Base-by-base conservation (phyloP, 2,329 filamentous ascomycete species). In the Colletotrichum eremochloae region DNA sequence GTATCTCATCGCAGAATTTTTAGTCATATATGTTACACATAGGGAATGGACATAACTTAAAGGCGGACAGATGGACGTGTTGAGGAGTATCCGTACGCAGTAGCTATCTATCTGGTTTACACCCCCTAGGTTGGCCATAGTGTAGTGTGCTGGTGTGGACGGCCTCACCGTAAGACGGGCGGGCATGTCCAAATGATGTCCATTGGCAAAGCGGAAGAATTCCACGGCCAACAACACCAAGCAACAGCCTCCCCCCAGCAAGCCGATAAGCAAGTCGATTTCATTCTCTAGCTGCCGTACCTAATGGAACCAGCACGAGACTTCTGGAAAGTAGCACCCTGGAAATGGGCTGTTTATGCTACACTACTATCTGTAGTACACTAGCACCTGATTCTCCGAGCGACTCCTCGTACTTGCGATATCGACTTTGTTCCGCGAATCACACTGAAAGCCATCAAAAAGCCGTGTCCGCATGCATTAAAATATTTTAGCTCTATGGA, bases 111-210 rank as follows among this genome's bases (percentile, higher is more conserved):
- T 24, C 24, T 24, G 24, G 31, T 9, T n/a, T 6, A 15, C 65
- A 60, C 66, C 36, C 46, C 44, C 9, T 33, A 46, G 60, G 46
- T 64, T 60, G 53, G 53, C 18, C 42, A 12, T 61, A 63, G 52
- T 29, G 52, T 44, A 42, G 11, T 29, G 33, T 44, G 18, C 29
- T 24, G 15, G 53, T 64, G 60, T 42, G 38, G 61, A 65, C 60
- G 69, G 53, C 53, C 60, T 72, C 61, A 62, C 66, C 70, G 55
- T 65, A 31, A 69, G 69, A 72, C 69, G 60, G 69, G 24, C 66
- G 60, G 69, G 24, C 66, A 63, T 63, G 38, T 38, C 57, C 42
- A 31, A 52, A 42, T 55, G 64, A 42, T 55, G 64, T 48, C 67
- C 31, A 50, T 62, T n/a, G 40, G 55, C 33, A 53, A 58, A 58